These are phyloP conservation scores for Wickerhamiella qilinensis DNA, from an alignment of 805 yeast genomes.

Conservation along the genomic window DNA sequence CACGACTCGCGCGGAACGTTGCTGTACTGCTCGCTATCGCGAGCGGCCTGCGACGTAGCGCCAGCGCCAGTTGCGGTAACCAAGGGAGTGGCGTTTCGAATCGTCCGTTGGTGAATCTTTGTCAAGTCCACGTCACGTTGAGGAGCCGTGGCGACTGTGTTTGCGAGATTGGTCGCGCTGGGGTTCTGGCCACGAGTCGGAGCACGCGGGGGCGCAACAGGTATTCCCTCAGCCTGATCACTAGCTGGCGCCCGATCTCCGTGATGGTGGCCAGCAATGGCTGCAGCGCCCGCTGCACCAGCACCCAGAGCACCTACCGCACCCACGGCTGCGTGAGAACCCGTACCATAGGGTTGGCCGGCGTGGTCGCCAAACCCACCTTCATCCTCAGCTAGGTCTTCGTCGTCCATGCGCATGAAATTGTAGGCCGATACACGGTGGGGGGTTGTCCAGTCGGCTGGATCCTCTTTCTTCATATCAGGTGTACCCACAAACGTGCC, in stretches of 20 bases:
- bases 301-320: constrained; percentile 1
- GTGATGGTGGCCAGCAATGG: background rate
- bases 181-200: background rate
- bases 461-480: constrained; percentile 10
- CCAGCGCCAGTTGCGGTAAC: constrained; percentile 2
- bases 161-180: background rate
- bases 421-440: constrained; percentile 22
- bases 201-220: background rate
- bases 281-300: constrained; percentile 1
- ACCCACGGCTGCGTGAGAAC: constrained; percentile 1
- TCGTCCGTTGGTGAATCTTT: background rate
- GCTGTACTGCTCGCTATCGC: constrained; percentile 13
- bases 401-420: constrained; percentile 23
- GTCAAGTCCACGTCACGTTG: background rate
- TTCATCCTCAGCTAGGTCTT: constrained; percentile 14
- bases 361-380: constrained; percentile 17
- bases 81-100: background rate
- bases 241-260: background rate
- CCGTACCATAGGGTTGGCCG: background rate
- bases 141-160: background rate
- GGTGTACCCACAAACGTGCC: constrained; percentile 12
- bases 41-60: constrained; percentile 1
- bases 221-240: background rate
- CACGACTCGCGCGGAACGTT: constrained; percentile 37
- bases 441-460: constrained; percentile 21